Conservation (phyloP, 2,329 filamentous ascomycete genomes). For the Diaporthe helianthi region DNA sequence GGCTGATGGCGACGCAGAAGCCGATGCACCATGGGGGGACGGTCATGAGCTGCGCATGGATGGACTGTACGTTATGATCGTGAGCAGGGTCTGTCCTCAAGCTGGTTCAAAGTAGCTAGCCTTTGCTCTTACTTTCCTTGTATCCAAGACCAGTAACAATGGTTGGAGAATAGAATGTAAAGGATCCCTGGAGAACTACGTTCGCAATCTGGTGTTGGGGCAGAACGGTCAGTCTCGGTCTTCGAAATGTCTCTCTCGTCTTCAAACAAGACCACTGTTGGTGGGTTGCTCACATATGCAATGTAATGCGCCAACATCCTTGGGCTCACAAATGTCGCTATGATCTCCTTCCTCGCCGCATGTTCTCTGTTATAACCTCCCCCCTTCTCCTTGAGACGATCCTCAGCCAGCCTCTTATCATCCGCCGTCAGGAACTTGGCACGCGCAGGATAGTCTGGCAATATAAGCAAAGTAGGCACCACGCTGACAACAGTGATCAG, state of each 20-base stretch:
- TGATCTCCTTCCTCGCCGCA: constrained; percentile 44
- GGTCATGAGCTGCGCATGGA: constrained; percentile 41
- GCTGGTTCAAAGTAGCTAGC: rapidly evolving
- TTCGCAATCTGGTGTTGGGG: constrained; percentile 38
- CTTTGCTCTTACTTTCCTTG: neutral
- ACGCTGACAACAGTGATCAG: constrained; percentile 25
- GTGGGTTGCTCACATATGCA: constrained; percentile 3
- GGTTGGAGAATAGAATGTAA: constrained; percentile 60
- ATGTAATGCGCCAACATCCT: constrained; percentile 48
- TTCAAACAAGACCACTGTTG: neutral
- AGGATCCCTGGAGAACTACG: constrained; percentile 42
- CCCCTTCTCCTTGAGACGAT: constrained; percentile 40
- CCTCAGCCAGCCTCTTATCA: constrained; percentile 37
- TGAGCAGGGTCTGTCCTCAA: neutral
- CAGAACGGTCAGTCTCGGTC: constrained; percentile 38
- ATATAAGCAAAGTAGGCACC: constrained; percentile 29
- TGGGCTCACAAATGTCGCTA: constrained; percentile 46
- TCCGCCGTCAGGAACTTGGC: constrained; percentile 38
- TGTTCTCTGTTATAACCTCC: constrained; percentile 47
- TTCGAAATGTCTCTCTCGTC: rapidly evolving
- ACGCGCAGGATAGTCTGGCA: constrained; percentile 40
- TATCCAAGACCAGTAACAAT: constrained; percentile 54
- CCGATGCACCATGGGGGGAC: constrained; percentile 42
- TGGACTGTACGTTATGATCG: constrained; percentile 24
- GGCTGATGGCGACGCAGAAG: constrained; percentile 38